Percentiles rank a stretch among this genome's conserved stretches.
These are phyloP conservation scores for Metschnikowia baotianmanensis DNA, from an alignment of 805 yeast genomes.

Conservation along the genomic window DNA sequence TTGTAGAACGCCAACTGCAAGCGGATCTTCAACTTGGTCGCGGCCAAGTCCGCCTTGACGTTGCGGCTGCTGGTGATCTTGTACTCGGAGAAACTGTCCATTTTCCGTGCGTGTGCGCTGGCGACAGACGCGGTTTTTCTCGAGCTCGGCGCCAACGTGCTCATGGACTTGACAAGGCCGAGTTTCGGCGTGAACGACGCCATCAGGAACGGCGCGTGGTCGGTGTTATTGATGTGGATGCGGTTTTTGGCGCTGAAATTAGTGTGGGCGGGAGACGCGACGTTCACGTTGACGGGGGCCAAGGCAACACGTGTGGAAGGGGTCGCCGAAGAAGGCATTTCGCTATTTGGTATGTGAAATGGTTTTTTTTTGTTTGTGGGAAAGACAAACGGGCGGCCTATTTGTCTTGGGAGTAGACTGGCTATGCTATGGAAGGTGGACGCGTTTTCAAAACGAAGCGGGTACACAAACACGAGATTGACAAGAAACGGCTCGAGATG, in stretches of 20 bases:
- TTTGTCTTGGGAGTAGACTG: background rate
- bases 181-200: conserved; percentile 19
- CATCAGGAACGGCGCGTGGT: conserved; percentile 18
- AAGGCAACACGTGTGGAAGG: conserved; percentile 34
- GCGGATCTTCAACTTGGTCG: conserved; percentile 42
- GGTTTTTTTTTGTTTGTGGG: background rate
- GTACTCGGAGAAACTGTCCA: conserved; percentile 29
- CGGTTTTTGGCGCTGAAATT: conserved; percentile 11
- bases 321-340: conserved; percentile 18
- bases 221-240: conserved; percentile 3
- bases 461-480: no score
- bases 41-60: conserved; percentile 40
- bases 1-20: conserved; percentile 42
- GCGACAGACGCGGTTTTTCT: conserved; percentile 4
- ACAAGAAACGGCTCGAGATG: no score
- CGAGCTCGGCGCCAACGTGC: conserved; percentile 12
- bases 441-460: no score
- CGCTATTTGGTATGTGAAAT: background rate
- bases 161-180: conserved; percentile 17
- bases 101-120: conserved; percentile 8
- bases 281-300: conserved; percentile 36
- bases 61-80: conserved; percentile 22
- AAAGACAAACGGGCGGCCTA: no score
- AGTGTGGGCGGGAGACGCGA: conserved; percentile 19
- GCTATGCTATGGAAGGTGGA: background rate